Evolutionary conservation across 768 basidiomycete species (phyloP).

Genomic region (Sarcodon sp.): DNA sequence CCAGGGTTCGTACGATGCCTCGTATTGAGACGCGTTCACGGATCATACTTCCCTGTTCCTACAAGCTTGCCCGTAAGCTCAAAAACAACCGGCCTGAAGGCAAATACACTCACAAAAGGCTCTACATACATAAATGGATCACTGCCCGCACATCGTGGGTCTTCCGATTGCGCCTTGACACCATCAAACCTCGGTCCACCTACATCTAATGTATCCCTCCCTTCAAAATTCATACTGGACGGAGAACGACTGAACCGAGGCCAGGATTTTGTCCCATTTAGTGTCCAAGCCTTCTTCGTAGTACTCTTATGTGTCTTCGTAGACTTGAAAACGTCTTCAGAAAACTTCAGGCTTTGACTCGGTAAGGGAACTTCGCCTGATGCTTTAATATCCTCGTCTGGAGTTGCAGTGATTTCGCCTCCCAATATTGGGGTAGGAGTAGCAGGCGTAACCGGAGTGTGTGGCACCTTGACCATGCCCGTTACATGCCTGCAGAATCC

Average conservation of each 20-base stretch:
- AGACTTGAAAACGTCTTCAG: no score
- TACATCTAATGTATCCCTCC: conserved; percentile 9
- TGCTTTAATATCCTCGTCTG: neutral
- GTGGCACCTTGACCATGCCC: conserved; percentile 20
- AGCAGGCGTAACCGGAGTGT: conserved; percentile 7
- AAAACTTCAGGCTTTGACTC: no score
- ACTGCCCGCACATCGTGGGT: conserved; percentile 37
- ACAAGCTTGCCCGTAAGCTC: conserved; percentile 13
- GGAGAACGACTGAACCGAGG: neutral
- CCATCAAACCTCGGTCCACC: conserved; percentile 11
- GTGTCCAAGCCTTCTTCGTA: neutral
- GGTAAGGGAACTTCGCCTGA: neutral
- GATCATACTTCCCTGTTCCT: conserved; percentile 58
- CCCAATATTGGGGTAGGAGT: neutral
- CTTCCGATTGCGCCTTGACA: conserved; percentile 4
- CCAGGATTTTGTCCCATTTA: neutral
- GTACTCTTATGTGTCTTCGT: neutral
- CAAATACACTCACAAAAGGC: conserved; percentile 27
- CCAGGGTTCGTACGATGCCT: conserved; percentile 76
- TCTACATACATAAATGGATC: conserved; percentile 39
- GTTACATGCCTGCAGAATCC: conserved; percentile 58
- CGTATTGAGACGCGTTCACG: conserved; percentile 79
- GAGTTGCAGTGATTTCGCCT: neutral
- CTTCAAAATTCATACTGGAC: neutral
- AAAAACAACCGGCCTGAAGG: neutral